Evolutionary conservation across 2,329 filamentous ascomycete species (phyloP).

Genomic region (Monosporascus cannonballus): DNA sequence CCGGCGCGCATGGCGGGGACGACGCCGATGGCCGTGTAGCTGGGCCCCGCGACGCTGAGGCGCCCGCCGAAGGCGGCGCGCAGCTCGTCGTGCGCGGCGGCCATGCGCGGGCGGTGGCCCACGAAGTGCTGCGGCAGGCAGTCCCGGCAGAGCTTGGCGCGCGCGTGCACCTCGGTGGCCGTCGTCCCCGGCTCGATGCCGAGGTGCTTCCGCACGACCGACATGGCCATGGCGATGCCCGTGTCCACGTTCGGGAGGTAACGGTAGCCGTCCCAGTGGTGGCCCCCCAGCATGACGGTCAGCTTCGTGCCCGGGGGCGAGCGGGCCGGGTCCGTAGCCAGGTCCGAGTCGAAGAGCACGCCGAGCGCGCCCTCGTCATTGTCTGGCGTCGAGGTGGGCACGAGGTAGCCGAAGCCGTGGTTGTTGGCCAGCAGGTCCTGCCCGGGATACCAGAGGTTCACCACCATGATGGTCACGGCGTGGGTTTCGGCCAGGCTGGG

Average conservation of each 20-base stretch:
- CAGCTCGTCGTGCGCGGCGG: constrained; percentile 48
- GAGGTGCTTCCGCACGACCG: constrained; percentile 67
- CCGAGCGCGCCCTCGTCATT: constrained; percentile 83
- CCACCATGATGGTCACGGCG: constrained; percentile 79
- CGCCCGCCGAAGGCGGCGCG: constrained; percentile 50
- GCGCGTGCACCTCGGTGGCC: constrained; percentile 52
- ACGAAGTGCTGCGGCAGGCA: constrained; percentile 90
- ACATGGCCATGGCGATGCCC: constrained; percentile 63
- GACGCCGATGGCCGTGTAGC: constrained; percentile 47
- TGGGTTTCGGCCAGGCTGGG: constrained; percentile 47
- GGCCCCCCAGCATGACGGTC: constrained; percentile 91
- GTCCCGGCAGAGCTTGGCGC: constrained; percentile 53
- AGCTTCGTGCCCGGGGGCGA: constrained; percentile 65
- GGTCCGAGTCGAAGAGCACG: constrained; percentile 84
- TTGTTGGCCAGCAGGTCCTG: constrained; percentile 54
- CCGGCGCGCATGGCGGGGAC: constrained; percentile 46
- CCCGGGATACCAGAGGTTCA: constrained; percentile 79
- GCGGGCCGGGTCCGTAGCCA: constrained; percentile 13
- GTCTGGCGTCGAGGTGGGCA: constrained; percentile 68
- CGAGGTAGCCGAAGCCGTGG: constrained; percentile 83
- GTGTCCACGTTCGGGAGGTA: constrained; percentile 56
- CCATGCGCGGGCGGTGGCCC: constrained; percentile 64
- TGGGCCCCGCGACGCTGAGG: constrained; percentile 57
- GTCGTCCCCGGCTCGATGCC: constrained; percentile 51
- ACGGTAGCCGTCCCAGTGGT: constrained; percentile 71